A percentile compares a stretch with the other conserved stretches of the same genome.
Conservation (phyloP, 2,329 filamentous ascomycete genomes). For the Grosmannia clavigera region DNA sequence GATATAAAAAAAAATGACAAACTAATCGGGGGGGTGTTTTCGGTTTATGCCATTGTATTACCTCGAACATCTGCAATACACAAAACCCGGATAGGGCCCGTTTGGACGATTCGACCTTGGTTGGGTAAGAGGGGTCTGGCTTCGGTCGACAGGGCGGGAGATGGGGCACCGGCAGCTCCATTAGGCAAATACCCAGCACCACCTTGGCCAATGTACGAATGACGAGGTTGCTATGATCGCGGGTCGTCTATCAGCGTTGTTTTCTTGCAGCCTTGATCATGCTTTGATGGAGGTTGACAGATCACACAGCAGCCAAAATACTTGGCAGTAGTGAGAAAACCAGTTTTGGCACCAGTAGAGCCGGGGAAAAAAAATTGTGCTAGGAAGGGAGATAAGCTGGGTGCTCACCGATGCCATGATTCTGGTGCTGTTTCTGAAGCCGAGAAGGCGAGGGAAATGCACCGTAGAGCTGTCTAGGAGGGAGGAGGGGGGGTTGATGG, state of each 20-base stretch:
- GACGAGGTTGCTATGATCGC: slow-evolving; percentile 20
- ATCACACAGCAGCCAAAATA: neutral
- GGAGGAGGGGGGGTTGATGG: neutral
- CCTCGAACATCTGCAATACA: slow-evolving; percentile 64
- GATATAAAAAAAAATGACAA: neutral
- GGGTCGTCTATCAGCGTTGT: neutral
- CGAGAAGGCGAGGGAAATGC: neutral
- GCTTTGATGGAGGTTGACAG: neutral
- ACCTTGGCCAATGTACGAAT: slow-evolving; percentile 30
- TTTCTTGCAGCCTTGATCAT: neutral
- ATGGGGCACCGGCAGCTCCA: slow-evolving; percentile 36
- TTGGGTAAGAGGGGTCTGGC: slow-evolving; percentile 55
- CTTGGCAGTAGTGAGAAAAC: no score
- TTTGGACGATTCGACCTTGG: slow-evolving; percentile 54
- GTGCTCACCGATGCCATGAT: neutral
- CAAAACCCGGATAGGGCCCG: slow-evolving; percentile 52
- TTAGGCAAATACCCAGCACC: slow-evolving; percentile 46
- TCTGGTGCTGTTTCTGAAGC: neutral
- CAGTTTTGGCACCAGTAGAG: neutral
- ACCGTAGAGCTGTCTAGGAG: neutral
- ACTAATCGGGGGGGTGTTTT: neutral
- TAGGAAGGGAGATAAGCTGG: neutral
- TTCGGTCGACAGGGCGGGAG: slow-evolving; percentile 39
- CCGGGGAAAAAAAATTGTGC: neutral
- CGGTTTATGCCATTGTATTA: slow-evolving; percentile 19